Evolutionary conservation across 78 protist species (phyloP).

Genomic region (Neovahlkampfia damariscottae): DNA sequence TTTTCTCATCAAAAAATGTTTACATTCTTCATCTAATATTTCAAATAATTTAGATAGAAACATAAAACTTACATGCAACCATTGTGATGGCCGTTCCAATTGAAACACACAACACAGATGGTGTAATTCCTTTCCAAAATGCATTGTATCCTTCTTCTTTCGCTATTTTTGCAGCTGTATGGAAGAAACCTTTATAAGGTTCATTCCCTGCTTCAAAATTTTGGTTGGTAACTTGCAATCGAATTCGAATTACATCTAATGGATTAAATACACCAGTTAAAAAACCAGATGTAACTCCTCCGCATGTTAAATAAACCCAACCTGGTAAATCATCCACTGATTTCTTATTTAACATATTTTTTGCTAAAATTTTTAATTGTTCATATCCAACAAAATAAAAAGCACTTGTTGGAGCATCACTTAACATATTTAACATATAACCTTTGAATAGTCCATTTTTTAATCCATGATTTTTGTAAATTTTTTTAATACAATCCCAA

Average conservation of each 20-base stretch:
- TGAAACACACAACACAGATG: neutral
- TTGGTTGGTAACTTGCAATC: neutral
- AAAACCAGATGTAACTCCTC: neutral
- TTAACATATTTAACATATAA: neutral
- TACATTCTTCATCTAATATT: no score
- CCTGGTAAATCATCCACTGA: neutral
- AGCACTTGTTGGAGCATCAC: neutral
- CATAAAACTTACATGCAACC: neutral
- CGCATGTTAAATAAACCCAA: neutral
- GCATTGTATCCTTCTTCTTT: neutral
- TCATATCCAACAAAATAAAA: neutral
- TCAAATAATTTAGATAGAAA: no score
- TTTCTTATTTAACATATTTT: neutral
- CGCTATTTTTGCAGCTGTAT: neutral
- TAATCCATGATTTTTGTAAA: no score
- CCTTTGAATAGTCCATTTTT: no score
- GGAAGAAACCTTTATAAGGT: neutral
- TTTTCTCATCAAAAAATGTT: no score
- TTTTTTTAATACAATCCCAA: no score
- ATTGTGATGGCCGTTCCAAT: neutral
- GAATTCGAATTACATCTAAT: neutral
- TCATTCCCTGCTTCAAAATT: neutral
- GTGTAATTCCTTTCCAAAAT: neutral
- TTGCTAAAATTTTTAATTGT: neutral
- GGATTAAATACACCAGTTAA: no score